Evolutionary conservation across 1,139 yeast genomes (phyloP).

Genomic region (Magnusiomyces ingens): DNA sequence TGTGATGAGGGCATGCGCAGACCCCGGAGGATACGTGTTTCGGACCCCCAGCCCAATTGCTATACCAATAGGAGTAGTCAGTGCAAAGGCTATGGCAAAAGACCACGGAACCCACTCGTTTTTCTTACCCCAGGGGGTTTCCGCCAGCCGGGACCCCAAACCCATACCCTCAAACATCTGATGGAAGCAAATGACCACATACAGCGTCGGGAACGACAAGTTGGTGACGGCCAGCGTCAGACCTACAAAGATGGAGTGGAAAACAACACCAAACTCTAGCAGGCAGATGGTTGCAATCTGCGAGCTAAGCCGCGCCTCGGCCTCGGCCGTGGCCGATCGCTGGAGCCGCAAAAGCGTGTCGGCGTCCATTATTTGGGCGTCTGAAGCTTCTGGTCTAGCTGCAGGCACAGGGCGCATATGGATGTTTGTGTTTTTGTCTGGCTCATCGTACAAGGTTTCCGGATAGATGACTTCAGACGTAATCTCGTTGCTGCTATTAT

Average conservation of each 20-base stretch:
- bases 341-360: background rate
- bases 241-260: constrained; percentile 67
- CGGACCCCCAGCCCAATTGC: constrained; percentile 84
- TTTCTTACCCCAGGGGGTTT: constrained; percentile 40
- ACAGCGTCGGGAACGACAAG: constrained; percentile 56
- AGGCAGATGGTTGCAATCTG: constrained; percentile 45
- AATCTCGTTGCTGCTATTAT: too few relatives aligned
- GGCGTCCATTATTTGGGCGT: background rate
- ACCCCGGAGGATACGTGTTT: constrained; percentile 44
- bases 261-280: constrained; percentile 60
- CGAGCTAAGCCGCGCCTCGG: background rate
- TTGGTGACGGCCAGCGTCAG: constrained; percentile 57
- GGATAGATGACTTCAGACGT: too few relatives aligned
- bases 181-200: constrained; percentile 70
- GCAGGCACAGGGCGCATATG: too few relatives aligned
- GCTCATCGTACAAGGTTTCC: too few relatives aligned
- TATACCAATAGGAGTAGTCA: constrained; percentile 71
- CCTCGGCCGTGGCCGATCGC: constrained; percentile 8
- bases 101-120: constrained; percentile 51
- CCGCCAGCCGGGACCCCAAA: constrained; percentile 73
- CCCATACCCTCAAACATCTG: constrained; percentile 82
- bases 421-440: too few relatives aligned
- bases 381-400: too few relatives aligned
- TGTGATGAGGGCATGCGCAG: constrained; percentile 53
- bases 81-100: constrained; percentile 49